Conservation (phyloP, 2,329 filamentous ascomycete genomes). For the Pseudogymnoascus sp. region DNA sequence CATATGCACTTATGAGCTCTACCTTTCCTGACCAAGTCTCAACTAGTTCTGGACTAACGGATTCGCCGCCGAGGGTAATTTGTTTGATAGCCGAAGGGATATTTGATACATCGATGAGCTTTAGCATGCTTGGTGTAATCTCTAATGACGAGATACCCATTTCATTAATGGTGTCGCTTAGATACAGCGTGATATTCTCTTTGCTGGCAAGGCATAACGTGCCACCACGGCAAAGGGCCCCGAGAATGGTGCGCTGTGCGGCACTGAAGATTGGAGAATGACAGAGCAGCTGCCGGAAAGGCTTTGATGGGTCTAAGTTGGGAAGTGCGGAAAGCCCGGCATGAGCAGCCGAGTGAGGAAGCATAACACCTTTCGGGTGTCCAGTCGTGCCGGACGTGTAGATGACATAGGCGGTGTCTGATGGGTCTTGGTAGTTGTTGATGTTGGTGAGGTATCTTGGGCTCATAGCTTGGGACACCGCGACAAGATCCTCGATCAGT, state of each 20-base stretch:
- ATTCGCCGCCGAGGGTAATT: slow-evolving; percentile 79
- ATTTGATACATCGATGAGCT: slow-evolving; percentile 77
- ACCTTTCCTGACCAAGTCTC: slow-evolving; percentile 31
- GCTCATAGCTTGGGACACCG: background rate
- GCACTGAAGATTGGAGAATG: slow-evolving; percentile 15
- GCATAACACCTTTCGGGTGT: slow-evolving; percentile 13
- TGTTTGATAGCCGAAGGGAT: slow-evolving; percentile 60
- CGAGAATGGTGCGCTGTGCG: slow-evolving; percentile 2
- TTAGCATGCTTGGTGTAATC: slow-evolving; percentile 49
- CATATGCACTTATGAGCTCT: slow-evolving; percentile 49
- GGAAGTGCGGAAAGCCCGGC: slow-evolving; percentile 67
- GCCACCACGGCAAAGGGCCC: slow-evolving; percentile 5
- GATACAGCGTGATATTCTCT: slow-evolving; percentile 60
- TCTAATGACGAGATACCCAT: slow-evolving; percentile 42
- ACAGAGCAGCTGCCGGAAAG: slow-evolving; percentile 34
- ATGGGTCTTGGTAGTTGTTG: slow-evolving; percentile 1
- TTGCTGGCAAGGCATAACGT: slow-evolving; percentile 58
- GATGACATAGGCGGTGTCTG: slow-evolving; percentile 15
- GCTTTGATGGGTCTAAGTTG: slow-evolving; percentile 13
- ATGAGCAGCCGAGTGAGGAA: slow-evolving; percentile 24
- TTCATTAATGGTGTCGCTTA: slow-evolving; percentile 53
- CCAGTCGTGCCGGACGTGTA: slow-evolving; percentile 14
- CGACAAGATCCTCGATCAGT: background rate
- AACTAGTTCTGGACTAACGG: slow-evolving; percentile 52
- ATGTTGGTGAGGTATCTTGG: background rate